Percentiles rank a stretch among this genome's conserved stretches.
Evolutionary conservation across 305 asterid species (phyloP).

Genomic region (Salvia sclarea): DNA sequence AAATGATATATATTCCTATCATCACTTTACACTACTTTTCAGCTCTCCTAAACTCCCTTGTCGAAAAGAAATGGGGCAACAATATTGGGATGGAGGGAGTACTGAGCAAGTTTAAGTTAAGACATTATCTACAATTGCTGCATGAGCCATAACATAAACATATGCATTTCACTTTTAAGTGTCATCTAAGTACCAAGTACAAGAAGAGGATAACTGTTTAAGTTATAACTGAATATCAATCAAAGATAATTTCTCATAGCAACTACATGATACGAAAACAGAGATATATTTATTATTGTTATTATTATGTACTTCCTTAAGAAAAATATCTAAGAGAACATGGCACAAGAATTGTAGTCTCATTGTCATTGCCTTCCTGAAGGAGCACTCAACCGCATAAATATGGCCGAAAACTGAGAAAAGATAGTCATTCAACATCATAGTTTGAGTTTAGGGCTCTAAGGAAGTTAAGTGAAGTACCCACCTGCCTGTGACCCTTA

Average conservation of each 20-base stretch:
- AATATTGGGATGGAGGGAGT: too few relatives aligned
- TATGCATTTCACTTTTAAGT: neutral
- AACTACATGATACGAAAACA: neutral
- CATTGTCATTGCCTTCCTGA: neutral
- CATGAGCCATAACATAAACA: neutral
- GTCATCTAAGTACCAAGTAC: constrained; percentile 10
- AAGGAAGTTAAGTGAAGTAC: neutral
- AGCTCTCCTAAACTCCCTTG: too few relatives aligned
- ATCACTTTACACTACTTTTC: too few relatives aligned
- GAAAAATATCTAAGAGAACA: neutral
- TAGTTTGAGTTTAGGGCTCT: constrained; percentile 6
- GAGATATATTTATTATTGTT: neutral
- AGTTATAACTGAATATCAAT: neutral
- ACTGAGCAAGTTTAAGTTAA: neutral
- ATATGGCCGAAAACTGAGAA: neutral
- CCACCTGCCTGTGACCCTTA: neutral
- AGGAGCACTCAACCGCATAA: neutral
- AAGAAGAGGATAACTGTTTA: neutral
- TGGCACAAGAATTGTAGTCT: neutral
- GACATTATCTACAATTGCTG: neutral
- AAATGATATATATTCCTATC: too few relatives aligned
- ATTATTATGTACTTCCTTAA: neutral
- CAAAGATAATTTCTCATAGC: neutral
- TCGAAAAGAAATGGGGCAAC: too few relatives aligned
- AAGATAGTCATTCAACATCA: neutral